These are phyloP conservation scores for Diophrys appendiculata DNA, from an alignment of 73 alveolate species.

Conservation along the genomic window DNA sequence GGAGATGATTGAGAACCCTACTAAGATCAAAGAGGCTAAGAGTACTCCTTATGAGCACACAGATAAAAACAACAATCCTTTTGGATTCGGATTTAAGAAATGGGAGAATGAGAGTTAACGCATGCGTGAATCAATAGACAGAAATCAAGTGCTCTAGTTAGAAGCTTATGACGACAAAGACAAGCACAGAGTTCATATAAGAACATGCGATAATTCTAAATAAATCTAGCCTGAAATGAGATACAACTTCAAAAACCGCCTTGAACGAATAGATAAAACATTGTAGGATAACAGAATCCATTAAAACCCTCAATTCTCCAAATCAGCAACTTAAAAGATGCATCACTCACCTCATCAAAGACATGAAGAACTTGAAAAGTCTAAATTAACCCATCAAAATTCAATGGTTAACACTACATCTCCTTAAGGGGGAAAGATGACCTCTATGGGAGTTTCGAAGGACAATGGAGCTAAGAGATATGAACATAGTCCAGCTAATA, in stretches of 20 bases:
- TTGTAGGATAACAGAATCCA: not conserved
- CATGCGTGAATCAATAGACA: not conserved
- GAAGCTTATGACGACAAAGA: too few relatives aligned
- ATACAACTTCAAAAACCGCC: not conserved
- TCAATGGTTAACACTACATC: not conserved
- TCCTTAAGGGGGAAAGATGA: too few relatives aligned
- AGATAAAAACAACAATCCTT: not conserved
- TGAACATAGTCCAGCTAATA: not conserved
- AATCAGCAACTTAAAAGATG: too few relatives aligned
- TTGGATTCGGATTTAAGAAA: not conserved
- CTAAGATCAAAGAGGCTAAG: not conserved
- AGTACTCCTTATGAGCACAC: not conserved
- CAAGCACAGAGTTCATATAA: too few relatives aligned
- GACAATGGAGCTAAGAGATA: too few relatives aligned
- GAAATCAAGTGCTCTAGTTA: too few relatives aligned
- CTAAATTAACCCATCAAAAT: not conserved
- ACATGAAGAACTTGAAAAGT: too few relatives aligned
- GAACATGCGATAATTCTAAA: too few relatives aligned
- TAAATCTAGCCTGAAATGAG: too few relatives aligned
- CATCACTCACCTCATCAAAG: not conserved
- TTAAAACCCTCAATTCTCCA: too few relatives aligned
- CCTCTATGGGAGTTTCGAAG: too few relatives aligned
- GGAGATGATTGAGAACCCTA: slow-evolving; percentile 2
- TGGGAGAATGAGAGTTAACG: slow-evolving; percentile 10
- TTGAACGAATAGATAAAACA: not conserved